Evolutionary conservation across 2,329 filamentous ascomycete species (phyloP).

Genomic region (Teratosphaeriaceae sp.): DNA sequence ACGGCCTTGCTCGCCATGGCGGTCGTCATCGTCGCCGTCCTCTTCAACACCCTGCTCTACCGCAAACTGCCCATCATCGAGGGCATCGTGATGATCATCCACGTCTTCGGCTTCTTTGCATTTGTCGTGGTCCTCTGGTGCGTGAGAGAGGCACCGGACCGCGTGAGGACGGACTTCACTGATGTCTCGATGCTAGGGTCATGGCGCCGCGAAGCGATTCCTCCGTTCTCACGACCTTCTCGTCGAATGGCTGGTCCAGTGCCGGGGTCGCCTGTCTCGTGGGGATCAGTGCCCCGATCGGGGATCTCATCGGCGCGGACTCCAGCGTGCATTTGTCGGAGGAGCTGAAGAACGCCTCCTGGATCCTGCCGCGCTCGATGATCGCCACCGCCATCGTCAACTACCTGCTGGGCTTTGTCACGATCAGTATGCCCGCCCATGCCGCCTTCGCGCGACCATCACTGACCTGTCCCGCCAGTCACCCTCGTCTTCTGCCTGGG

Average conservation of each 20-base stretch:
- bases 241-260: constrained; percentile 17
- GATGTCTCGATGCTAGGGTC: constrained; percentile 14
- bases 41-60: constrained; percentile 26
- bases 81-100: constrained; percentile 21
- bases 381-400: constrained; percentile 25
- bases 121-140: constrained; percentile 24
- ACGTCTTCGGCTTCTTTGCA: constrained; percentile 26
- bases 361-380: constrained; percentile 26
- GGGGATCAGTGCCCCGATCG: constrained; percentile 26
- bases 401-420: constrained; percentile 14
- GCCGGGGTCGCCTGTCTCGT: constrained; percentile 21
- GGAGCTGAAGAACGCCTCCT: constrained; percentile 25
- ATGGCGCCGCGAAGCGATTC: neutral
- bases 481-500: constrained; percentile 7
- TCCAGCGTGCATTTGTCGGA: constrained; percentile 31
- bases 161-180: constrained; percentile 17
- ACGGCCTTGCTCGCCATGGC: constrained; percentile 10
- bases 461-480: no score
- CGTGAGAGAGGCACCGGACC: constrained; percentile 13
- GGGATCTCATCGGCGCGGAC: constrained; percentile 33
- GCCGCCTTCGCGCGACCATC: no score
- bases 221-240: neutral
- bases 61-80: constrained; percentile 24
- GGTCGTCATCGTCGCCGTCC: constrained; percentile 13
- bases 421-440: no score